Conservation (phyloP, 139 green algal genomes). For the Pleodorina starrii region DNA sequence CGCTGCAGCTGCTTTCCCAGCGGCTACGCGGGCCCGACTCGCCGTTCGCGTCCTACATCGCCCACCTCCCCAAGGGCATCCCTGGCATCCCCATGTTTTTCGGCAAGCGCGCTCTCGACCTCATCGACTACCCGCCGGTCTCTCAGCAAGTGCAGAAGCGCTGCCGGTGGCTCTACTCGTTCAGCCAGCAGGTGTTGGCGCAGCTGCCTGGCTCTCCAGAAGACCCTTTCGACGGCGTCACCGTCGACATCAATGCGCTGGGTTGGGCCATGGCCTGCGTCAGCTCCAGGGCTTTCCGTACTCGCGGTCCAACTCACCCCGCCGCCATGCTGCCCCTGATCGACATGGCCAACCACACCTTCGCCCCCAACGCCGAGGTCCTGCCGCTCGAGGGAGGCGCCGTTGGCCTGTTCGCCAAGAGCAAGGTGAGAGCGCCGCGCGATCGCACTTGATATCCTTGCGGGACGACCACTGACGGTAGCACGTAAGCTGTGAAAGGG, state of each 20-base stretch:
- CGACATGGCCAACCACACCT: conserved; percentile 89
- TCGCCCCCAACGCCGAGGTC: conserved; percentile 74
- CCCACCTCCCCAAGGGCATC: conserved; percentile 74
- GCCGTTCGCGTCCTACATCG: conserved; percentile 76
- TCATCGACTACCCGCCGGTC: conserved; percentile 84
- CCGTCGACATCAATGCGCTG: conserved; percentile 81
- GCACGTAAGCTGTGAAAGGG: too few species aligned
- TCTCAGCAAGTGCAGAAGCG: conserved; percentile 71
- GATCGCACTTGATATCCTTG: too few species aligned
- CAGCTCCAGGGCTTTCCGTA: conserved; percentile 82
- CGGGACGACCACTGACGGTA: too few species aligned
- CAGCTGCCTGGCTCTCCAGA: conserved; percentile 60
- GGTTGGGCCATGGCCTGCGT: conserved; percentile 85
- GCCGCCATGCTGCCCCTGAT: conserved; percentile 85
- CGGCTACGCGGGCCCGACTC: conserved; percentile 53
- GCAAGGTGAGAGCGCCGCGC: conserved; percentile 59
- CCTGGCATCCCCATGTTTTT: conserved; percentile 89
- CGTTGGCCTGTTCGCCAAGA: conserved; percentile 62
- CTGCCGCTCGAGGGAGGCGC: conserved; percentile 42
- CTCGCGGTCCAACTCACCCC: conserved; percentile 70
- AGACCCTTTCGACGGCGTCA: conserved; percentile 75
- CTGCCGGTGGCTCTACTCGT: conserved; percentile 3
- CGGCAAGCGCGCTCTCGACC: conserved; percentile 58
- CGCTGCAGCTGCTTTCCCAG: conserved; percentile 61
- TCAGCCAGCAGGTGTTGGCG: conserved; percentile 67